These are phyloP conservation scores for Diutina sp. DNA, from an alignment of 1,139 yeast species.

Conservation along the genomic window DNA sequence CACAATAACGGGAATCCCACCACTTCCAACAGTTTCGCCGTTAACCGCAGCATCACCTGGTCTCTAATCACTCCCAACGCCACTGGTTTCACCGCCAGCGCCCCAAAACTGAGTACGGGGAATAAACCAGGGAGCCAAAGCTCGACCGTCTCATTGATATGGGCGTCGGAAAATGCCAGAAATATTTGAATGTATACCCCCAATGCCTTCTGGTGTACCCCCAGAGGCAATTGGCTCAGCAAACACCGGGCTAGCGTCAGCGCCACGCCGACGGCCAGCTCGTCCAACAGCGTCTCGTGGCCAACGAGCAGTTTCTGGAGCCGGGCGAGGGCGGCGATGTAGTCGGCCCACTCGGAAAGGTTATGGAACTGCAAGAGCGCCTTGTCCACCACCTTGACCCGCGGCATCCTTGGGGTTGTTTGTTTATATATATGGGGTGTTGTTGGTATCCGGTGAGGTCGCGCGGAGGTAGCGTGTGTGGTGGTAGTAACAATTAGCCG, in stretches of 20 bases:
- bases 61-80: slow-evolving; percentile 7
- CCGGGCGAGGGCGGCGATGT: slow-evolving; percentile 75
- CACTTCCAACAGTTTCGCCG: slow-evolving; percentile 33
- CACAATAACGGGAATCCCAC: slow-evolving; percentile 59
- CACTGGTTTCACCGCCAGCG: slow-evolving; percentile 70
- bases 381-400: slow-evolving; percentile 35
- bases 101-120: slow-evolving; percentile 78
- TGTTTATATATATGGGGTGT: too few species aligned
- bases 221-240: slow-evolving; percentile 75
- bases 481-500: too few species aligned
- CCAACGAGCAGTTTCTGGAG: slow-evolving; percentile 48
- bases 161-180: slow-evolving; percentile 38
- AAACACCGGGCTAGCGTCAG: slow-evolving; percentile 51
- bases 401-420: background rate
- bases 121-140: slow-evolving; percentile 86
- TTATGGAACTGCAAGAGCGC: slow-evolving; percentile 69
- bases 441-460: too few species aligned
- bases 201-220: slow-evolving; percentile 84
- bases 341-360: slow-evolving; percentile 98
- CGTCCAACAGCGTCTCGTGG: slow-evolving; percentile 16
- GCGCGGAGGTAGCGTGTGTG: too few species aligned
- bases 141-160: slow-evolving; percentile 37
- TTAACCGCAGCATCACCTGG: slow-evolving; percentile 37
- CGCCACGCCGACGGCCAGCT: slow-evolving; percentile 32
- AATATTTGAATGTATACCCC: slow-evolving; percentile 67